Conservation (phyloP, 1,139 yeast genomes). For the Eremothecium cymbalariae region DNA sequence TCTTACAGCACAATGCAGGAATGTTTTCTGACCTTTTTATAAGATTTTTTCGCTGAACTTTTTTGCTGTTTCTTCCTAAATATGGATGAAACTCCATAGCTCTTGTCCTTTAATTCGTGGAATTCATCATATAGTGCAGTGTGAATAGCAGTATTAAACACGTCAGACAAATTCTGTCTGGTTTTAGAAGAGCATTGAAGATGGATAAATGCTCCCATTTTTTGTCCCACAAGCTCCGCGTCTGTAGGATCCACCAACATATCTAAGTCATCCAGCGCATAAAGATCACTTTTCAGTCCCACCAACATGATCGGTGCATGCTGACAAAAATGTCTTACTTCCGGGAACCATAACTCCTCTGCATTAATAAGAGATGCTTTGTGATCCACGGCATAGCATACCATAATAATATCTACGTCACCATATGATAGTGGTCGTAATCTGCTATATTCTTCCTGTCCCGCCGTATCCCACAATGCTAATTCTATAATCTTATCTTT, state of each 20-base stretch:
- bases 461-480: conserved; percentile 91
- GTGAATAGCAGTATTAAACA: conserved; percentile 44
- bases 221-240: conserved; percentile 43
- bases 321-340: conserved; percentile 75
- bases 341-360: conserved; percentile 80
- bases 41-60: neutral
- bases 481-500: conserved; percentile 46
- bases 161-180: conserved; percentile 56
- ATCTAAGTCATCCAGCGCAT: conserved; percentile 31
- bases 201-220: conserved; percentile 69
- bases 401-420: conserved; percentile 64
- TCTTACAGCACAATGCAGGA: neutral
- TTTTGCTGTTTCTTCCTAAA: conserved; percentile 4
- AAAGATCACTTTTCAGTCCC: conserved; percentile 70
- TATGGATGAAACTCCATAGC: conserved; percentile 3
- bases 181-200: conserved; percentile 71
- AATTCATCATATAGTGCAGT: conserved; percentile 15
- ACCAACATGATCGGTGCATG: conserved; percentile 67
- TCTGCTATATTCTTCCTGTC: conserved; percentile 86
- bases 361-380: conserved; percentile 62
- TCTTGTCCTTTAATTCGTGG: conserved; percentile 6
- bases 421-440: conserved; percentile 78
- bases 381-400: conserved; percentile 69
- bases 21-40: neutral
- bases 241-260: conserved; percentile 15